phyloP scores from a whole-genome alignment of 2,329 filamentous ascomycete genomes.

The Sporothrix brunneoviolacea region DNA sequence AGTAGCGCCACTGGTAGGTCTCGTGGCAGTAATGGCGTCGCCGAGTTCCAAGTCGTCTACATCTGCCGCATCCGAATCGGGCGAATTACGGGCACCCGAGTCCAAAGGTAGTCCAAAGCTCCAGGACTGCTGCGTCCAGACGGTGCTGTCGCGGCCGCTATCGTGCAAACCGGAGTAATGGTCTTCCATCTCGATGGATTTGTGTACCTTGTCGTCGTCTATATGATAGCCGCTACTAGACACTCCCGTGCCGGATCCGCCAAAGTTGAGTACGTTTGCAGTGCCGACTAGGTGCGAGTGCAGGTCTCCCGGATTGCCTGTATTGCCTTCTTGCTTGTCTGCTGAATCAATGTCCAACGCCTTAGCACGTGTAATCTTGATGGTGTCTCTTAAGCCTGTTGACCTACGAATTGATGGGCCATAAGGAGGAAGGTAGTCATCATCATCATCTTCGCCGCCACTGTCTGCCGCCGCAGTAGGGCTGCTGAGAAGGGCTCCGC shows the following conservation, averaged over 20 bases:
- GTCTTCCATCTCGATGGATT: constrained; percentile 43
- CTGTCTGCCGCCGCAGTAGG: neutral
- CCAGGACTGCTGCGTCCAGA: constrained; percentile 32
- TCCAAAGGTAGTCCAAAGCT: constrained; percentile 30
- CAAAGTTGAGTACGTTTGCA: constrained; percentile 16
- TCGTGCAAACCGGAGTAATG: constrained; percentile 28
- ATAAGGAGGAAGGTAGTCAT: constrained; percentile 35
- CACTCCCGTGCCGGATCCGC: constrained; percentile 7
- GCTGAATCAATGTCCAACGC: neutral
- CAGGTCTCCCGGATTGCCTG: neutral
- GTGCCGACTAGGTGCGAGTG: neutral
- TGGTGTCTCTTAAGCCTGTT: neutral
- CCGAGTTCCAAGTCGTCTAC: constrained; percentile 14
- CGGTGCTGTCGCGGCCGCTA: constrained; percentile 25
- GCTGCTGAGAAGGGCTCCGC: neutral
- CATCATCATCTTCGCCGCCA: constrained; percentile 4
- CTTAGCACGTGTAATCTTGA: neutral
- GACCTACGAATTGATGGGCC: neutral
- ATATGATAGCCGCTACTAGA: neutral
- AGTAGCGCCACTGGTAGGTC: too few species aligned
- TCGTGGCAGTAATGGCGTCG: constrained; percentile 1
- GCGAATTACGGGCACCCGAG: constrained; percentile 9
- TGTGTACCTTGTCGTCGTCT: constrained; percentile 28
- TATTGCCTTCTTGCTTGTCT: constrained; percentile 5
- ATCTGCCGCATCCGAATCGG: constrained; percentile 11